Evolutionary conservation across 2,329 filamentous ascomycete species (phyloP).

Genomic region (Cladosporium sp.): DNA sequence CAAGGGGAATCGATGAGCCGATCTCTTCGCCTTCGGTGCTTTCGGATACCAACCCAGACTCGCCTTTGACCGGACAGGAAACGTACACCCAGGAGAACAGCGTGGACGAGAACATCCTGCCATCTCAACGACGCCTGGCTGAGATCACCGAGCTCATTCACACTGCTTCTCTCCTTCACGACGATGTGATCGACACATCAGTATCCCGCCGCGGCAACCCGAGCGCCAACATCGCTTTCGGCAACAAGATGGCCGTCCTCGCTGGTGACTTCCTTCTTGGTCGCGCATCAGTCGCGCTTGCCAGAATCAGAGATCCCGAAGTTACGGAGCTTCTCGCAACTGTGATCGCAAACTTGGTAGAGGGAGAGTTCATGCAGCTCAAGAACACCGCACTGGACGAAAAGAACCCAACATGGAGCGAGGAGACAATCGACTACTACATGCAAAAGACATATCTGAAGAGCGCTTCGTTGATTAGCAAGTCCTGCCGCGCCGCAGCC

Average conservation of each 20-base stretch:
- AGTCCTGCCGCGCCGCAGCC: constrained; percentile 88
- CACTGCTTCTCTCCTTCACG: constrained; percentile 91
- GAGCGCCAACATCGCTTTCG: constrained; percentile 91
- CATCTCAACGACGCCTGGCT: constrained; percentile 87
- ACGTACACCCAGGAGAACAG: constrained; percentile 44
- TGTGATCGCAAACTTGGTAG: constrained; percentile 94
- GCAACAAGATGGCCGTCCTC: constrained; percentile 98
- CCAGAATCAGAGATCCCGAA: constrained; percentile 85
- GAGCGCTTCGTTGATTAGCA: constrained; percentile 91
- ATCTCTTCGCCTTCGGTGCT: constrained; percentile 65
- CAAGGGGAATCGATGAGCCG: constrained; percentile 54
- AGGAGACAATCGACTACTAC: constrained; percentile 89
- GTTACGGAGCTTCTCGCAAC: constrained; percentile 93
- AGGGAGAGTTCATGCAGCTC: constrained; percentile 99
- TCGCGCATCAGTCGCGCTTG: constrained; percentile 88
- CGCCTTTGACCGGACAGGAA: constrained; percentile 47
- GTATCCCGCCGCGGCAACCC: constrained; percentile 78
- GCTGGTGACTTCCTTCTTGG: constrained; percentile 96
- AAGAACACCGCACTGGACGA: constrained; percentile 94
- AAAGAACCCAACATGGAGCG: constrained; percentile 77
- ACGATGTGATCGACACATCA: constrained; percentile 97
- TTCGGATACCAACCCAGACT: constrained; percentile 77
- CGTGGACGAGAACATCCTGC: constrained; percentile 64
- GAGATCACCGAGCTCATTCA: constrained; percentile 98
- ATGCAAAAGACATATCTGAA: constrained; percentile 98